Evolutionary conservation across 2,329 filamentous ascomycete genomes (phyloP).

Genomic region (Stemphylium vesicarium): DNA sequence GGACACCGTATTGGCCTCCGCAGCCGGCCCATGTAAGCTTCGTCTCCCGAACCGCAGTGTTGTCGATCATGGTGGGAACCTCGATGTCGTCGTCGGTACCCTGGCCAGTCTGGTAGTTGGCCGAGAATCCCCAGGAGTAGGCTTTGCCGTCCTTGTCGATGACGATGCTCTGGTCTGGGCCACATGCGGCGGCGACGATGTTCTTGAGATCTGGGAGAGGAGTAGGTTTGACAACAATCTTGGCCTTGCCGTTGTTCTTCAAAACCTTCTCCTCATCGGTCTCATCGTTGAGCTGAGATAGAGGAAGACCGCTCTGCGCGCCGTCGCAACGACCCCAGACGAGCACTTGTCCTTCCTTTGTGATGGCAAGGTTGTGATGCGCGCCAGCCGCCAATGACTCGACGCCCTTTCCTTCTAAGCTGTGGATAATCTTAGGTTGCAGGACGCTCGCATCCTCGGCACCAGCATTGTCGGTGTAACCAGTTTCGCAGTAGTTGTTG

Average conservation of each 20-base stretch:
- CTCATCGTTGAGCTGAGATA: constrained; percentile 34
- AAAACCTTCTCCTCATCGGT: constrained; percentile 53
- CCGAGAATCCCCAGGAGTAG: constrained; percentile 81
- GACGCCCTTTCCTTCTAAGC: constrained; percentile 69
- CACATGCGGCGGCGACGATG: constrained; percentile 65
- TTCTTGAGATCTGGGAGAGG: constrained; percentile 64
- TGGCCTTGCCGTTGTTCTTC: constrained; percentile 66
- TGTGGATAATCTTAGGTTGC: constrained; percentile 68
- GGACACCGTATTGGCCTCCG: constrained; percentile 82
- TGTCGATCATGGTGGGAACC: constrained; percentile 79
- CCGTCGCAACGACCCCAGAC: constrained; percentile 68
- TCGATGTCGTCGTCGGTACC: constrained; percentile 80
- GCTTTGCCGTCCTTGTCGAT: constrained; percentile 72
- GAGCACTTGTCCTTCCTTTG: constrained; percentile 61
- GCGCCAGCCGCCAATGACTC: constrained; percentile 72
- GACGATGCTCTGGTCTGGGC: constrained; percentile 75
- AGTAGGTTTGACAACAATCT: constrained; percentile 73
- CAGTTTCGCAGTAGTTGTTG: constrained; percentile 86
- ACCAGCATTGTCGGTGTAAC: constrained; percentile 67
- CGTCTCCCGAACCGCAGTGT: constrained; percentile 78
- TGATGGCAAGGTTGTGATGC: constrained; percentile 73
- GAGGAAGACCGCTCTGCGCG: constrained; percentile 58
- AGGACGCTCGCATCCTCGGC: constrained; percentile 74
- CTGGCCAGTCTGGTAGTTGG: constrained; percentile 80
- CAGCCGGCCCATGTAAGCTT: constrained; percentile 79